These are phyloP conservation scores for Exophiala mesophila DNA, from an alignment of 2,329 filamentous ascomycete species.

Conservation along the genomic window DNA sequence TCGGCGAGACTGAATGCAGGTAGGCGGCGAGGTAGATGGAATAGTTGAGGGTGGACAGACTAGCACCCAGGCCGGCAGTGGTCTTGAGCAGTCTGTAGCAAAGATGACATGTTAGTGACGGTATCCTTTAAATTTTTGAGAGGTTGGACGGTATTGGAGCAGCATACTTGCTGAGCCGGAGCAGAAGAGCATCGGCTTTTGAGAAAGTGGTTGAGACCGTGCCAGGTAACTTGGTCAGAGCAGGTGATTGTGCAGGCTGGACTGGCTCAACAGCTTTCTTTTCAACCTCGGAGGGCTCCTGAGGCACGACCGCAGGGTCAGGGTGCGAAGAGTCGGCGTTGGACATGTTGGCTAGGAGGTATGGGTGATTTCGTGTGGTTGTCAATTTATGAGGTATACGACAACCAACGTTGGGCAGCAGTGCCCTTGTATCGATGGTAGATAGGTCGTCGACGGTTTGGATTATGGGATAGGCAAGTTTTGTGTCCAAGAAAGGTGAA, in stretches of 20 bases:
- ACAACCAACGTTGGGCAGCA: too few relatives aligned
- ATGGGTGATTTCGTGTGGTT: too few relatives aligned
- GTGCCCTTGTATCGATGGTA: too few relatives aligned
- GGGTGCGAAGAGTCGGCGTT: conserved; percentile 16
- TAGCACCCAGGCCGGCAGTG: conserved; percentile 63
- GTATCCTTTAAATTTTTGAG: background rate
- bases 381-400: too few relatives aligned
- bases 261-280: conserved; percentile 13
- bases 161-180: conserved; percentile 22
- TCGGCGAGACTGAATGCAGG: conserved; percentile 45
- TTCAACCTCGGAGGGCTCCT: conserved; percentile 10
- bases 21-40: conserved; percentile 57
- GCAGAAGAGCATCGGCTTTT: conserved; percentile 18
- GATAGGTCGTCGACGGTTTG: too few relatives aligned
- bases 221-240: conserved; percentile 17
- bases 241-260: conserved; percentile 12
- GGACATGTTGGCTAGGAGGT: conserved; percentile 13
- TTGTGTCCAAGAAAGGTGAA: too few relatives aligned
- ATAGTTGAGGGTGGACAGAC: conserved; percentile 67
- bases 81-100: conserved; percentile 57
- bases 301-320: conserved; percentile 18
- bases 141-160: background rate
- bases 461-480: too few relatives aligned
- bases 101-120: background rate
- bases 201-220: conserved; percentile 18